Evolutionary conservation across 768 basidiomycete genomes (phyloP).

Genomic region (Pisolithus sp.): DNA sequence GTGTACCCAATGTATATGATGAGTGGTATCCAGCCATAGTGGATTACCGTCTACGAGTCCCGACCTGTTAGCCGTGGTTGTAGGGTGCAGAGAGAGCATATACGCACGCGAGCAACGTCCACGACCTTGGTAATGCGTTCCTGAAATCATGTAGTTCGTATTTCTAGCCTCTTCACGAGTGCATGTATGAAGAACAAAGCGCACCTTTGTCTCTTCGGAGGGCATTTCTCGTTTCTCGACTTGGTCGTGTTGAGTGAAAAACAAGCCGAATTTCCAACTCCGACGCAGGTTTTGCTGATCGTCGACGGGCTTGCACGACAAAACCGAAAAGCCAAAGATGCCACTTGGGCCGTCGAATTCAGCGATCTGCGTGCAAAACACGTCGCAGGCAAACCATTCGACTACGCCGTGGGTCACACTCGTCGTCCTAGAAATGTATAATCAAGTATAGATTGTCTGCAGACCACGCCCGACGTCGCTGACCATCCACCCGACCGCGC

Average conservation of each 20-base stretch:
- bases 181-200: slow-evolving; percentile 4
- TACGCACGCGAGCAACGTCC: slow-evolving; percentile 73
- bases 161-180: background rate
- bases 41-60: slow-evolving; percentile 65
- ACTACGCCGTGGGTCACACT: slow-evolving; percentile 30
- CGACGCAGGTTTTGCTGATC: slow-evolving; percentile 16
- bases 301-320: background rate
- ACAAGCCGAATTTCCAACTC: slow-evolving; percentile 22
- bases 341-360: slow-evolving; percentile 41
- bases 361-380: slow-evolving; percentile 36
- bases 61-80: background rate
- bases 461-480: slow-evolving; percentile 70
- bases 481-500: slow-evolving; percentile 85
- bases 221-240: slow-evolving; percentile 46
- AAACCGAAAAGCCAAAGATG: slow-evolving; percentile 29
- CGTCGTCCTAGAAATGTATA: background rate
- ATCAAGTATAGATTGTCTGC: background rate
- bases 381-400: slow-evolving; percentile 22
- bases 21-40: slow-evolving; percentile 95
- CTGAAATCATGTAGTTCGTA: slow-evolving; percentile 31
- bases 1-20: slow-evolving; percentile 96
- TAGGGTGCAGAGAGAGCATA: background rate
- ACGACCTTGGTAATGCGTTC: slow-evolving; percentile 79
- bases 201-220: slow-evolving; percentile 86
- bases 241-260: slow-evolving; percentile 1